Evolutionary conservation across 176 grass and related monocot species (phyloP), one percentile per base, ranked within the genome.

Genomic region (Oropetium thomaeum): DNA sequence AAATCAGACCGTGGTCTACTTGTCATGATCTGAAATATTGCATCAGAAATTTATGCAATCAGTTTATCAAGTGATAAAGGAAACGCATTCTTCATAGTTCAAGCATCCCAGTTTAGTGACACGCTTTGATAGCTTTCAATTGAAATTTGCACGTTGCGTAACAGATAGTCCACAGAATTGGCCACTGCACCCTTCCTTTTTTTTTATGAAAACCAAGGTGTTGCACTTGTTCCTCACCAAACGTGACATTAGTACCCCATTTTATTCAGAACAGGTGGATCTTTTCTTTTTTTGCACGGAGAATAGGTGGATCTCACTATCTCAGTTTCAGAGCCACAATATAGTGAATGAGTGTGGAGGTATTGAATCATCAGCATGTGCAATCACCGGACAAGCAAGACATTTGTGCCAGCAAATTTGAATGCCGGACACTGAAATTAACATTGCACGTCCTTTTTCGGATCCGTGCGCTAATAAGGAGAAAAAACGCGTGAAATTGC

Each of bases 1-100:
- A 99, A 28, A 82, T 99, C 96, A 26, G 83, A 90, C 61, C 96
- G 82, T 43, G 89, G 91, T 63, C 96, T 84, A 62, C 76, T 95
- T 48, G 96, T 86, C 96, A 99, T 99, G 44, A 99, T 81, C 95
- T 98, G 83, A 73, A 85, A 85, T 39, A 8, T 0, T 16, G 10
- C 8, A 52, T 8, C 31, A 63, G 60, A 33, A 38, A 43, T 26
- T 1, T 28, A 9, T 12, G 62, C 47, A 70, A 30, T 67, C 8
- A 61, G 40, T 71, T 71, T 81, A 31, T 19, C 40, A 2, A 55
- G 43, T 32, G 23, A 48, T 5, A 40, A 70, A 70, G 34, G 19
- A 20, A 51, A 7, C 0, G 29, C 44, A n/a, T 34, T 70, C 17
- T 34, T 37, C 28, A 48, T 75, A 10, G 30, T 63, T 23, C 23